Evolutionary conservation across 2,329 filamentous ascomycete species (phyloP), one percentile per base, ranked within the genome.

Genomic region (Sporothrix brasiliensis): DNA sequence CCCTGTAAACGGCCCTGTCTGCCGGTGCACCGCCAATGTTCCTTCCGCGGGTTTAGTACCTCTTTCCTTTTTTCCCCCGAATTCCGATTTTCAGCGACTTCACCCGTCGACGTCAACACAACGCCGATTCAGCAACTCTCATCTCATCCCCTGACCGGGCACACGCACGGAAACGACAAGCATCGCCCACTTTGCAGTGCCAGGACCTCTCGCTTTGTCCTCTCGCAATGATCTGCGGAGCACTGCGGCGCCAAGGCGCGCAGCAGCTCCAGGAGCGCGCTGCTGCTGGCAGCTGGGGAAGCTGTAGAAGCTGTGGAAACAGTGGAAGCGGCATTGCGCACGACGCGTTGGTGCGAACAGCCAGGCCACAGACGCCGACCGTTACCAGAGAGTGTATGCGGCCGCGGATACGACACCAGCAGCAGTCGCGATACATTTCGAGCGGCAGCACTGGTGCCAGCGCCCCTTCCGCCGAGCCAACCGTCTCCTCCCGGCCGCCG

Each of bases 241-340:
- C 71, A 9, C 44, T 74, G 69, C 72, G 73, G 72, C 73, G 72
- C 24, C 70, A 69, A 30, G 72, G 67, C 39, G 73, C 58, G 58
- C 70, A 67, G 71, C 72, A 66, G 70, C 72, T 74, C 47, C 73
- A 72, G 61, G 72, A 72, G 44, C 44, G 58, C 4, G 70, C 72
- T 27, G 61, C 44, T 21, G 65, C 49, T 50, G 44, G 73, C 50
- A 44, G 61, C 61, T 30, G 39, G 16, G 63, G 67, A 39, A 44
- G 66, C 60, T 21, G 52, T 14, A 30, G 68, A 16, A 39, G 63
- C 66, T 21, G 52, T 14, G 44, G 68, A 16, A 39, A 54, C 41
- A 27, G 68, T 11, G 60, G 21, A 30, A 14, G 34, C 56, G 27
- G 34, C 34, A 24, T 19, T 13, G 39, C 44, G 39, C 58, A 39